Conservation (phyloP, 2,329 filamentous ascomycete genomes). For the Calonectria honghensis region DNA sequence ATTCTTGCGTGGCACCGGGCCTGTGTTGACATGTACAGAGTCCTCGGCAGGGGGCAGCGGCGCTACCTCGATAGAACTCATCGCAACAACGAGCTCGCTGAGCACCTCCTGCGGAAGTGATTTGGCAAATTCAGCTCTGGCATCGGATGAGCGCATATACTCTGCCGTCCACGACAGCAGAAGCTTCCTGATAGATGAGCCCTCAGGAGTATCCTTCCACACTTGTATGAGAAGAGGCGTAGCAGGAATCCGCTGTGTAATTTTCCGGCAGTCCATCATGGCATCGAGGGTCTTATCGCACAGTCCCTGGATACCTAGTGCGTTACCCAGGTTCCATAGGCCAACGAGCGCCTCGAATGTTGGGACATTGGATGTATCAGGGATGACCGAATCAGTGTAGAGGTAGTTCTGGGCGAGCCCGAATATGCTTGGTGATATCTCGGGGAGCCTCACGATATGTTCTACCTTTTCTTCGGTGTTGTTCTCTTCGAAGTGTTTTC, state of each 20-base stretch:
- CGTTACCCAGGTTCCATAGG: constrained; percentile 74
- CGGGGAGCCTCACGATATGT: constrained; percentile 69
- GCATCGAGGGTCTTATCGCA: constrained; percentile 74
- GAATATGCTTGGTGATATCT: constrained; percentile 70
- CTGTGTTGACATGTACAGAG: constrained; percentile 38
- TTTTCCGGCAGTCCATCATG: constrained; percentile 73
- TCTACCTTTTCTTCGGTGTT: constrained; percentile 65
- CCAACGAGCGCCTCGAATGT: constrained; percentile 73
- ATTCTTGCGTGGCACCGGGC: constrained; percentile 65
- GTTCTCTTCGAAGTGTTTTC: constrained; percentile 64
- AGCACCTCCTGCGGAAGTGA: constrained; percentile 78
- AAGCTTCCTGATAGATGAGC: constrained; percentile 75
- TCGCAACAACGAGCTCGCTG: constrained; percentile 77
- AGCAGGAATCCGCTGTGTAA: constrained; percentile 74
- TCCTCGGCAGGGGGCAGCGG: not conserved
- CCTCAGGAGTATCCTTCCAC: constrained; percentile 77
- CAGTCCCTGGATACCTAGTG: constrained; percentile 72
- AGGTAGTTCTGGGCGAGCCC: constrained; percentile 73
- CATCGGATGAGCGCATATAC: constrained; percentile 76
- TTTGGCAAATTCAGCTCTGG: constrained; percentile 74
- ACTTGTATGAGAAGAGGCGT: constrained; percentile 76
- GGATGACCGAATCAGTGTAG: constrained; percentile 70
- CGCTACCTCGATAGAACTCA: constrained; percentile 72
- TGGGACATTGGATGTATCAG: constrained; percentile 64
- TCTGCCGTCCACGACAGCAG: constrained; percentile 78